Percentiles rank a stretch among this genome's conserved stretches.
phyloP scores from a whole-genome alignment of 1,284 basidiomycete genomes.

The Cryptococcus sp. region DNA sequence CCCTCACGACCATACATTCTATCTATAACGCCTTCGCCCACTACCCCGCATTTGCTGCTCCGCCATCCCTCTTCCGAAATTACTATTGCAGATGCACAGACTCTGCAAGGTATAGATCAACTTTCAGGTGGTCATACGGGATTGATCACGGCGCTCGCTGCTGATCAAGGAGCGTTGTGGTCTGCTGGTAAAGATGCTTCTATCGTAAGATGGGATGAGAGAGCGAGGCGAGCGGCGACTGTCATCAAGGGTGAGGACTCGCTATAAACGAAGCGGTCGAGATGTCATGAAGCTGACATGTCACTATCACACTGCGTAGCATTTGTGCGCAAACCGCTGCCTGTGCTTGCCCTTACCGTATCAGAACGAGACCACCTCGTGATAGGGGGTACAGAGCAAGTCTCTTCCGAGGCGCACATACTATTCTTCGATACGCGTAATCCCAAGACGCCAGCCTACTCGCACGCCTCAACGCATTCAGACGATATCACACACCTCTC shows the following conservation, averaged over 20 bases:
- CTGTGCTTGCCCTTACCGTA: slow-evolving; percentile 47
- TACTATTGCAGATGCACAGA: slow-evolving; percentile 48
- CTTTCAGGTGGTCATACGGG: slow-evolving; percentile 41
- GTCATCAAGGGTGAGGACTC: slow-evolving; percentile 45
- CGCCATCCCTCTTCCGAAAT: slow-evolving; percentile 44
- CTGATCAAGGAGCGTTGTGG: slow-evolving; percentile 43
- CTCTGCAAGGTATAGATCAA: slow-evolving; percentile 40
- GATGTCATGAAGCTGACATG: neutral
- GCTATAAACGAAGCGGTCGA: neutral
- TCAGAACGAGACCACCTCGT: slow-evolving; percentile 49
- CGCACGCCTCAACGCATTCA: slow-evolving; percentile 56
- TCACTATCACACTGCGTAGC: slow-evolving; percentile 25
- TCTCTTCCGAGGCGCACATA: slow-evolving; percentile 55
- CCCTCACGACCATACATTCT: slow-evolving; percentile 45
- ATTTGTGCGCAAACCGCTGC: slow-evolving; percentile 45
- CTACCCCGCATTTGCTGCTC: slow-evolving; percentile 46
- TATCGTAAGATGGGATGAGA: slow-evolving; percentile 51
- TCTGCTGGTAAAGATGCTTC: slow-evolving; percentile 44
- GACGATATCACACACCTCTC: slow-evolving; percentile 57
- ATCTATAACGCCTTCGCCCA: slow-evolving; percentile 42
- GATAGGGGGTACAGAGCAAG: slow-evolving; percentile 55
- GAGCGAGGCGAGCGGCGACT: slow-evolving; percentile 34
- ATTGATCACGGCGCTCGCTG: slow-evolving; percentile 35
- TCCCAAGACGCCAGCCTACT: slow-evolving; percentile 40
- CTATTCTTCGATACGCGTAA: slow-evolving; percentile 50